These are phyloP conservation scores for Paecilomyces sp. DNA, from an alignment of 2,329 filamentous ascomycete species.

Conservation along the genomic window DNA sequence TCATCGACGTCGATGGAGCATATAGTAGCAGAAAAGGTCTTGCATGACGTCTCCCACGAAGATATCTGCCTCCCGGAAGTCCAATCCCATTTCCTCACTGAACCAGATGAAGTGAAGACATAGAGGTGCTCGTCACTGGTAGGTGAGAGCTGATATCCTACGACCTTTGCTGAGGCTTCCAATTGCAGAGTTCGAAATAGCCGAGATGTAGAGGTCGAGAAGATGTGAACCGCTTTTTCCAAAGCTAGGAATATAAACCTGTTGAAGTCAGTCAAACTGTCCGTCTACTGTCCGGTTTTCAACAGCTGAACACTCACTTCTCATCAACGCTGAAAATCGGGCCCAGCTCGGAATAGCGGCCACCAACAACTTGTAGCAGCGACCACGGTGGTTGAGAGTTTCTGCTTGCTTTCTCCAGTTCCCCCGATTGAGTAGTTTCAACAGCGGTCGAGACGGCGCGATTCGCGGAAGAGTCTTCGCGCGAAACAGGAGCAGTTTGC, in stretches of 20 bases:
- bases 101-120: slow-evolving; percentile 44
- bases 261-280: neutral
- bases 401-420: neutral
- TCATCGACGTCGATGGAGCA: slow-evolving; percentile 13
- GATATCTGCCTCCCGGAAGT: slow-evolving; percentile 37
- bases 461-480: neutral
- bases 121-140: slow-evolving; percentile 46
- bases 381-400: slow-evolving; percentile 29
- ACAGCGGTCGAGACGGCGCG: neutral
- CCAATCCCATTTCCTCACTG: slow-evolving; percentile 55
- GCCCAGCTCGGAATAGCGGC: slow-evolving; percentile 49
- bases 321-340: slow-evolving; percentile 53
- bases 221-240: slow-evolving; percentile 69
- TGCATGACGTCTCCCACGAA: slow-evolving; percentile 35
- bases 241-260: slow-evolving; percentile 72
- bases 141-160: slow-evolving; percentile 46
- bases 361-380: slow-evolving; percentile 45
- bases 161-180: slow-evolving; percentile 39
- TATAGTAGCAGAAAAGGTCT: slow-evolving; percentile 25
- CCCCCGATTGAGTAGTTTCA: neutral
- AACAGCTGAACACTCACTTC: slow-evolving; percentile 33
- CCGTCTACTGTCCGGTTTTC: neutral
- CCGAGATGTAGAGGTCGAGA: slow-evolving; percentile 73
- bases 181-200: slow-evolving; percentile 64
- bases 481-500: neutral